Conservation (phyloP, 1,284 basidiomycete species). For the Volvariella surrecta region DNA sequence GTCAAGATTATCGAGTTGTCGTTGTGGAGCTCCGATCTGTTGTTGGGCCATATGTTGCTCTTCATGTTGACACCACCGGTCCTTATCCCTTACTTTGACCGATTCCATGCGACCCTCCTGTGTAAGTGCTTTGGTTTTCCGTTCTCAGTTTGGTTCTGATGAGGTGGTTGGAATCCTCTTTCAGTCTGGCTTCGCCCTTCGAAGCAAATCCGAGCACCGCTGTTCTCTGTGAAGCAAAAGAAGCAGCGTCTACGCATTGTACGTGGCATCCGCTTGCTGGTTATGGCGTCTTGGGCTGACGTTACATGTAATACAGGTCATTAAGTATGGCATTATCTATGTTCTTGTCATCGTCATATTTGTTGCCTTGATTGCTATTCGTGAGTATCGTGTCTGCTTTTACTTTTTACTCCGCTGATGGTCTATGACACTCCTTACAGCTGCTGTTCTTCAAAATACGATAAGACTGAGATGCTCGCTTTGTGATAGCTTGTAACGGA, state of each 20-base stretch:
- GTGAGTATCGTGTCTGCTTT: constrained; percentile 37
- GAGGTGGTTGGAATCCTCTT: too few relatives aligned
- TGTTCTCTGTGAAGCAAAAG: constrained; percentile 87
- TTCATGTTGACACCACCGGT: constrained; percentile 80
- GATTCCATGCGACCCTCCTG: constrained; percentile 85
- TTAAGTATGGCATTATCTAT: constrained; percentile 77
- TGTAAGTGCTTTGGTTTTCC: constrained; percentile 74
- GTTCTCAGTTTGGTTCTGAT: constrained; percentile 62
- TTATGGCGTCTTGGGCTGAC: constrained; percentile 8
- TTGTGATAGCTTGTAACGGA: constrained; percentile 59
- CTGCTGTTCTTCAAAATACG: constrained; percentile 49
- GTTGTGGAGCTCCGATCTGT: constrained; percentile 87
- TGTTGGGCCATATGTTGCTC: constrained; percentile 75
- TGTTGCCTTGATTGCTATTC: constrained; percentile 66
- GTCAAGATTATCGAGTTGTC: constrained; percentile 98
- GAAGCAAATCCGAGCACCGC: constrained; percentile 88
- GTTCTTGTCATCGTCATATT: constrained; percentile 69
- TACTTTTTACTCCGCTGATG: constrained; percentile 5
- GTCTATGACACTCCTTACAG: constrained; percentile 25
- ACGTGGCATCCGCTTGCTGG: constrained; percentile 19
- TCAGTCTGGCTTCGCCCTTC: constrained; percentile 80
- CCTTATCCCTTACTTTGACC: constrained; percentile 83
- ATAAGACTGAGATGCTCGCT: constrained; percentile 57
- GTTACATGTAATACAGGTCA: constrained; percentile 42
- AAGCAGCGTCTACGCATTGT: constrained; percentile 84